These are phyloP conservation scores for Trichosanthes truncata DNA, from an alignment of 306 rosid genomes.

Conservation along the genomic window DNA sequence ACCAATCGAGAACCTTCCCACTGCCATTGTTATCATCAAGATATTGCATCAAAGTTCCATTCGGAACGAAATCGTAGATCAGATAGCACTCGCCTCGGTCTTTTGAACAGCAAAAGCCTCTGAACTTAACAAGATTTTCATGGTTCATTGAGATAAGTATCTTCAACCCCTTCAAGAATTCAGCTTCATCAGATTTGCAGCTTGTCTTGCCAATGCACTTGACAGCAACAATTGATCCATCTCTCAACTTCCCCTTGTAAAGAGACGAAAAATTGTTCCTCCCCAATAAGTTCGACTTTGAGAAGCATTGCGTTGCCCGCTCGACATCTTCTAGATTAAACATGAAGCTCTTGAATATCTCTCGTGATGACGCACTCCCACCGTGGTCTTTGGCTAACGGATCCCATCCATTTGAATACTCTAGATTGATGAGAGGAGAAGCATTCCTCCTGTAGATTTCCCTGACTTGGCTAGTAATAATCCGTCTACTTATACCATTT, in stretches of 20 bases:
- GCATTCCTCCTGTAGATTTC: constrained; percentile 24
- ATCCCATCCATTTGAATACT: constrained; percentile 50
- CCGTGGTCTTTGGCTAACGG: constrained; percentile 31
- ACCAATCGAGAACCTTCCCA: constrained; percentile 55
- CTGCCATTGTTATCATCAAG: constrained; percentile 41
- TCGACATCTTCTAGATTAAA: constrained; percentile 40
- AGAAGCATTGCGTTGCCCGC: constrained; percentile 48
- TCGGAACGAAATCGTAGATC: constrained; percentile 50
- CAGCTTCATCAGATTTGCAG: constrained; percentile 74
- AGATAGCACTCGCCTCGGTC: constrained; percentile 78
- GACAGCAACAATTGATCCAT: constrained; percentile 58
- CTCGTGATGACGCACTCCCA: constrained; percentile 33
- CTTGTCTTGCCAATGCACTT: constrained; percentile 69
- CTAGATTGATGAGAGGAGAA: constrained; percentile 45
- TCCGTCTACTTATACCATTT: constrained; percentile 23
- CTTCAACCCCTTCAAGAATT: constrained; percentile 77
- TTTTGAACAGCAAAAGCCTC: constrained; percentile 89
- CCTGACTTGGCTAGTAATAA: constrained; percentile 28
- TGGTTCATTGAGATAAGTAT: constrained; percentile 52
- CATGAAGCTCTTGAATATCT: constrained; percentile 36
- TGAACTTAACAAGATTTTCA: constrained; percentile 58
- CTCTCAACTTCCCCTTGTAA: constrained; percentile 59
- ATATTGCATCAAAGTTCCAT: constrained; percentile 50
- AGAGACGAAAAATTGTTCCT: constrained; percentile 45
- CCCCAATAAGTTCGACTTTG: constrained; percentile 40